Percentiles rank a stretch among this genome's conserved stretches.
These are phyloP conservation scores for Quercus berberidifolia DNA, from an alignment of 306 rosid genomes.

Conservation along the genomic window DNA sequence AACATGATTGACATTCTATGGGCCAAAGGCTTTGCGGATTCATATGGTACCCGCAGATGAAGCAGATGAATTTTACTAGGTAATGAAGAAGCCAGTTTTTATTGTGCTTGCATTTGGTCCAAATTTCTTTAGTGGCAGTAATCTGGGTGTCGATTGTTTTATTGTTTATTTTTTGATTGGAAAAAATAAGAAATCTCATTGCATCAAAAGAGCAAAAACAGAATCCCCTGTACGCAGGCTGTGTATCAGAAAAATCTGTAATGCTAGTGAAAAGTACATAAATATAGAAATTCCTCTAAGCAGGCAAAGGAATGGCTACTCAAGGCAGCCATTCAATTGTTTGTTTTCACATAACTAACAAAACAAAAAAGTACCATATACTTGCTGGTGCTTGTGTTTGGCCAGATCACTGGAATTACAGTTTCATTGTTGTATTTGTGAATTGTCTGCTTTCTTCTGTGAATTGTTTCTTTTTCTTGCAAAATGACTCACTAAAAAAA, in stretches of 20 bases:
- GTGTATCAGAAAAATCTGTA: no score
- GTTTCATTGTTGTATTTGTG: neutral
- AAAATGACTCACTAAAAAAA: neutral
- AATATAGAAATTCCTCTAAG: no score
- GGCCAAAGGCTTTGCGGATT: conserved; percentile 65
- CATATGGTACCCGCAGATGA: conserved; percentile 59
- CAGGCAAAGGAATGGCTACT: no score
- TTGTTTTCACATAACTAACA: neutral
- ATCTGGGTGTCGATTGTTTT: conserved; percentile 1
- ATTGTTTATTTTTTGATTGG: no score
- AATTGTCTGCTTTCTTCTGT: no score
- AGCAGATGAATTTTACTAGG: conserved; percentile 92
- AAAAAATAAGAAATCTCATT: no score
- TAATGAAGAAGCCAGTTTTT: conserved; percentile 4
- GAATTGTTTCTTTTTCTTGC: neutral
- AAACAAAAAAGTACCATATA: neutral
- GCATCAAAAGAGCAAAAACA: no score
- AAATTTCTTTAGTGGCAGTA: neutral
- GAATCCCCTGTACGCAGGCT: no score
- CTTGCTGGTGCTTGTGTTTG: neutral
- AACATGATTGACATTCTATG: conserved; percentile 79
- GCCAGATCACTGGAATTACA: neutral
- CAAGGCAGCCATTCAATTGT: neutral
- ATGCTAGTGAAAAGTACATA: no score
- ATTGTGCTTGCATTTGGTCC: conserved; percentile 12